These are phyloP conservation scores for Handroanthus guayacan DNA, from an alignment of 257 asterid species.

Conservation along the genomic window DNA sequence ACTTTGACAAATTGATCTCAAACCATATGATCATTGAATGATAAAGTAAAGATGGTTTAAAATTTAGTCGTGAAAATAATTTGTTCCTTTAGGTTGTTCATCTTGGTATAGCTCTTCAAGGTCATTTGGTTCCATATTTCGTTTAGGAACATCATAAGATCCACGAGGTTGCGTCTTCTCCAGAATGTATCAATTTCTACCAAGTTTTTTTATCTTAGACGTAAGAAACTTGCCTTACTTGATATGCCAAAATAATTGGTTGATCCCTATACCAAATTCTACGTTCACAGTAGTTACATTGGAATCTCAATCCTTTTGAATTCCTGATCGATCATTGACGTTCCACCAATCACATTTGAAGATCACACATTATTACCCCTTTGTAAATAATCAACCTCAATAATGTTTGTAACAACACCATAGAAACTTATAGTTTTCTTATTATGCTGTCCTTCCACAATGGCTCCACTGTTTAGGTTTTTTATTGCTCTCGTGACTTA, in stretches of 20 bases:
- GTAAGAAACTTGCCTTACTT: not conserved
- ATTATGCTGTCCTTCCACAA: not conserved
- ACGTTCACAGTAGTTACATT: not conserved
- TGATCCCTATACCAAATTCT: not conserved
- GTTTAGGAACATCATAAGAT: not conserved
- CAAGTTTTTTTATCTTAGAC: not conserved
- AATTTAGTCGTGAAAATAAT: not conserved
- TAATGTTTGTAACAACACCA: not conserved
- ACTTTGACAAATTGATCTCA: too few species aligned
- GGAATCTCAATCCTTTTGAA: not conserved
- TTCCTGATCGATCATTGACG: not conserved
- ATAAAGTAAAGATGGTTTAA: not conserved
- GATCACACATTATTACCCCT: not conserved
- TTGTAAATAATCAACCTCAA: not conserved
- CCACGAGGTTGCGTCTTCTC: not conserved
- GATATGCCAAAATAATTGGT: not conserved
- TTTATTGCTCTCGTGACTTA: not conserved
- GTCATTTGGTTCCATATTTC: not conserved
- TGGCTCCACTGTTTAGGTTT: not conserved
- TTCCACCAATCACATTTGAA: not conserved
- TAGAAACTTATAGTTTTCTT: not conserved
- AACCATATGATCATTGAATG: too few species aligned
- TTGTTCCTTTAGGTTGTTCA: not conserved
- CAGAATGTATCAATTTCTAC: not conserved
- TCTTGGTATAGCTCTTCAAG: slow-evolving; percentile 1